These are phyloP conservation scores for Boletus tylopilopsis DNA, from an alignment of 768 basidiomycete genomes.

Conservation along the genomic window DNA sequence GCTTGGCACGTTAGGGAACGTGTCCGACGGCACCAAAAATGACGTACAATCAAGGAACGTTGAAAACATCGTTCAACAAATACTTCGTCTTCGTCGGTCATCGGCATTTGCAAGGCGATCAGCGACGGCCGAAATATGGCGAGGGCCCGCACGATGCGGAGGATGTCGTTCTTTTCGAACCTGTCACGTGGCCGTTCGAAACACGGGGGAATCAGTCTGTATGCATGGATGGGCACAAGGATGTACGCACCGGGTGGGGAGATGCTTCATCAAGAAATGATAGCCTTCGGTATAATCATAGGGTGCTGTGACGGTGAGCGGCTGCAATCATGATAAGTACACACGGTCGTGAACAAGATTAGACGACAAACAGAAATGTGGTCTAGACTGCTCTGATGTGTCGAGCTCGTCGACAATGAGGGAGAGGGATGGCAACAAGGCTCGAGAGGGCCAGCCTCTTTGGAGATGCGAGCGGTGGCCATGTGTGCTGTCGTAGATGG, in stretches of 20 bases:
- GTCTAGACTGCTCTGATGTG: slow-evolving; percentile 37
- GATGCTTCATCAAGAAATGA: slow-evolving; percentile 93
- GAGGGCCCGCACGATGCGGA: slow-evolving; percentile 90
- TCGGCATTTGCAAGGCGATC: slow-evolving; percentile 96
- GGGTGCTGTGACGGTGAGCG: slow-evolving; percentile 60
- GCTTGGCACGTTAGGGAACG: slow-evolving; percentile 2
- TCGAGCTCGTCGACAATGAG: slow-evolving; percentile 41
- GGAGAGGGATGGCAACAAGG: slow-evolving; percentile 37
- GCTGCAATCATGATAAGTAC: slow-evolving; percentile 58
- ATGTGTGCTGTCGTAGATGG: slow-evolving; percentile 39
- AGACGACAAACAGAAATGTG: slow-evolving; percentile 25
- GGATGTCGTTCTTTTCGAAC: slow-evolving; percentile 94
- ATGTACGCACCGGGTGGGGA: slow-evolving; percentile 71
- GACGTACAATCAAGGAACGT: slow-evolving; percentile 76
- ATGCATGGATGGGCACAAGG: slow-evolving; percentile 31
- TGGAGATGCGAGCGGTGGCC: slow-evolving; percentile 27
- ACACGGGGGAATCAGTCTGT: slow-evolving; percentile 36
- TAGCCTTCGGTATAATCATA: slow-evolving; percentile 97
- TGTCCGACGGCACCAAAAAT: background rate
- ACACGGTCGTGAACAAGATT: slow-evolving; percentile 26
- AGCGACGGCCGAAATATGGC: slow-evolving; percentile 96
- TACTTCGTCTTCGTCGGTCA: slow-evolving; percentile 93
- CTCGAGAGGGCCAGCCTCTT: slow-evolving; percentile 26
- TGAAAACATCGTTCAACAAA: slow-evolving; percentile 97
- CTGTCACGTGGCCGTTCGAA: slow-evolving; percentile 41